Evolutionary conservation across 1,284 basidiomycete species (phyloP).

Genomic region (Leccinum angustisporum): DNA sequence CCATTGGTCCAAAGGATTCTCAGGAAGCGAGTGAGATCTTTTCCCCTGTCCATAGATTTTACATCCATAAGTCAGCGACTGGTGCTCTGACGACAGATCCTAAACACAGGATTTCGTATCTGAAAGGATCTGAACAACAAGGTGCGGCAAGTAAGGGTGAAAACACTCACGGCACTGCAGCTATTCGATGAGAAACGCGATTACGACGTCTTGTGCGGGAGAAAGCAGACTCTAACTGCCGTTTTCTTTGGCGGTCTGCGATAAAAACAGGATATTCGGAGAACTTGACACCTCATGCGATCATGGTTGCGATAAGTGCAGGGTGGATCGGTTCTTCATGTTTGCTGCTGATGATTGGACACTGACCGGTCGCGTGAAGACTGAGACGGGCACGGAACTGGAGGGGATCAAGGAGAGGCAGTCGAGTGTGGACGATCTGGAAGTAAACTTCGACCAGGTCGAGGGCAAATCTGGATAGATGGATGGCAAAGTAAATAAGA

Average conservation of each 20-base stretch:
- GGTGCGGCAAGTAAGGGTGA: too few species aligned
- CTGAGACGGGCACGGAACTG: constrained; percentile 71
- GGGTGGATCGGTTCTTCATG: constrained; percentile 55
- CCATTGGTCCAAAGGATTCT: too few species aligned
- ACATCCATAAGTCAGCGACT: too few species aligned
- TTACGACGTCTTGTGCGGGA: too few species aligned
- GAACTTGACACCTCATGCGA: constrained; percentile 92
- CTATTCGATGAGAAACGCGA: too few species aligned
- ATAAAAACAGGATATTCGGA: constrained; percentile 82
- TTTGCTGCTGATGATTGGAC: constrained; percentile 19
- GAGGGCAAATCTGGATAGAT: constrained; percentile 65
- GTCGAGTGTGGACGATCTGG: constrained; percentile 82
- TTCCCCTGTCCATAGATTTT: too few species aligned
- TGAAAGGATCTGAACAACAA: too few species aligned
- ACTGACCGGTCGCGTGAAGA: constrained; percentile 38
- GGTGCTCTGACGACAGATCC: too few species aligned
- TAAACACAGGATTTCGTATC: too few species aligned
- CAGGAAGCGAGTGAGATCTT: too few species aligned
- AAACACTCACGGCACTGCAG: too few species aligned
- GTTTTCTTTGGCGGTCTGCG: constrained; percentile 72
- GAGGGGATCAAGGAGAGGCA: constrained; percentile 77
- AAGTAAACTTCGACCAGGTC: constrained; percentile 90
- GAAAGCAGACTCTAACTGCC: constrained; percentile 72
- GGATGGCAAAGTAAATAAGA: constrained; percentile 9
- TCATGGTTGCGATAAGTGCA: constrained; percentile 80